Base-by-base conservation (phyloP, 1,284 basidiomycete genomes). In the Rhodotorula sp. region DNA sequence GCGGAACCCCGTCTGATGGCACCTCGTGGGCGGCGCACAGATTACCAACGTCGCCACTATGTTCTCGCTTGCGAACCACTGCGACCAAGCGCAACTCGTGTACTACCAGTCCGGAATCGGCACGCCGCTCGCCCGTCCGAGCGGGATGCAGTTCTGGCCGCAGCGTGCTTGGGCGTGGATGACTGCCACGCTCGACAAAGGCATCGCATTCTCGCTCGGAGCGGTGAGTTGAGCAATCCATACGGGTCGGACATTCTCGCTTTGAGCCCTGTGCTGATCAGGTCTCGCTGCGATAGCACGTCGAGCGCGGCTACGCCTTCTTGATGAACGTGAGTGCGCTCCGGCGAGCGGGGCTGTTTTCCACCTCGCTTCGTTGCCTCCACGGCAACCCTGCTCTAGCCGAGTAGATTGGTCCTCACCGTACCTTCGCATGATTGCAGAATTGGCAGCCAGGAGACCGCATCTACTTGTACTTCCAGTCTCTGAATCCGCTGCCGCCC, bases 231-330 rank as follows among this genome's bases (percentile, higher is more conserved):
- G 37, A 42, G 37, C 37, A 42, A 12, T 42, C 37, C 37, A 42
- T 42, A 42, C 37, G 10, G 12, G 10, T 42, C 37, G 10, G 14
- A 42, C 10, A 14, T 42, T 10, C n/a, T 24, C 18, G 12, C 6
- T 24, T 26, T 51, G 8, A 24, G 8, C 49, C 24, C n/a, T 14
- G 22, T 51, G 22, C 24, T n/a, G 8, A 51, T 42, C 1, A 42
- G 10, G 37, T 42, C n/a, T 26, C 49, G 49, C 49, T 26, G 18
- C 20, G 4, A 18, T 37, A 33, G 18, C 62, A 74, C 42, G 84
- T 84, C 71, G 82, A 82, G 20, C 82, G 83, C 61, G 81, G 84
- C 37, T 81, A 83, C 44, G 79, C 81, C 44, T 79, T 83, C 61
- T 49, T 69, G 24, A 70, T 70, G 69, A 63, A 70, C 62, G 58